Evolutionary conservation across 176 grass and related monocot species (phyloP).

Genomic region (Zea luxurians): DNA sequence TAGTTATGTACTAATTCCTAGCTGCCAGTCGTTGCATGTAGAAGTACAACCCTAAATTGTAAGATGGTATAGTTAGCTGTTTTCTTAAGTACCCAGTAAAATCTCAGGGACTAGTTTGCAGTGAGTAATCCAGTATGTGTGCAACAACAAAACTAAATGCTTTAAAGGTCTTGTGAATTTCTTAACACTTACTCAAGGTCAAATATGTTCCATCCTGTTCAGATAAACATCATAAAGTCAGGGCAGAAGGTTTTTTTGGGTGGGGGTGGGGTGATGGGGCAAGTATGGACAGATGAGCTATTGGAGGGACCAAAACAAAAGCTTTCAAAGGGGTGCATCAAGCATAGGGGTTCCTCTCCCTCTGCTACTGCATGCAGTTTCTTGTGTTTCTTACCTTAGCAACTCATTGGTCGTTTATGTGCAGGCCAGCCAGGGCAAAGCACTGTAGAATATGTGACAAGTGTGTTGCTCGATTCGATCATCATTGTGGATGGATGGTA

Average conservation of each 20-base stretch:
- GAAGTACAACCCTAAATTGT: constrained; percentile 3
- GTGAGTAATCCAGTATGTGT: neutral
- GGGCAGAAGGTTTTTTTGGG: too few relatives aligned
- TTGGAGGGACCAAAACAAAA: too few relatives aligned
- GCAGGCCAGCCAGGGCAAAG: constrained; percentile 96
- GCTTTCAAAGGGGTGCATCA: neutral
- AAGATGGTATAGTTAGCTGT: constrained; percentile 25
- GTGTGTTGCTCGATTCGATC: constrained; percentile 97
- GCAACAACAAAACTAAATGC: constrained; percentile 20
- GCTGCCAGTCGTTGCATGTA: constrained; percentile 16
- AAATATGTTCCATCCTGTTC: neutral
- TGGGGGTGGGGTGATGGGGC: too few relatives aligned
- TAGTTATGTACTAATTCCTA: constrained; percentile 15
- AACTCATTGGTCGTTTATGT: constrained; percentile 37
- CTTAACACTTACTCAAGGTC: neutral
- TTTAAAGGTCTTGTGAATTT: constrained; percentile 26
- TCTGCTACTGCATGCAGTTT: neutral
- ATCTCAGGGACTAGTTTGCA: constrained; percentile 17
- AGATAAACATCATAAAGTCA: too few relatives aligned
- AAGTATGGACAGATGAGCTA: too few relatives aligned
- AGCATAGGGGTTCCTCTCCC: neutral
- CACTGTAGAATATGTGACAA: constrained; percentile 96
- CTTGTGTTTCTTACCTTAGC: constrained; percentile 42
- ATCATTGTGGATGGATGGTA: constrained; percentile 99
- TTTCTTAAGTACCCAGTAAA: neutral